phyloP scores from a whole-genome alignment of 2,329 filamentous ascomycete genomes.

The Penicillium sp. region DNA sequence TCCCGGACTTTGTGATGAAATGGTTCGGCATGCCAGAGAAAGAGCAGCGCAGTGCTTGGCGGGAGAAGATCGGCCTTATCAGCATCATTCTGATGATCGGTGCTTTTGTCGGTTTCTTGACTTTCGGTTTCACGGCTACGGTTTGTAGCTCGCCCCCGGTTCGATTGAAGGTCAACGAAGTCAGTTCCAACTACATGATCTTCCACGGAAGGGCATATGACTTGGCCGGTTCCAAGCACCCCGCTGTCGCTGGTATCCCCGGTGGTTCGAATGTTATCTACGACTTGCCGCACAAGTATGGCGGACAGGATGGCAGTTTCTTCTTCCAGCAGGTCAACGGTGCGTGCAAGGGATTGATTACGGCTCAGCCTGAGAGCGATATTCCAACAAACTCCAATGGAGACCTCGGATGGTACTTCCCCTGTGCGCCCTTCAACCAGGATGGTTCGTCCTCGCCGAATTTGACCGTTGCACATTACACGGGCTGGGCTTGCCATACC shows the following conservation, averaged over 20 bases:
- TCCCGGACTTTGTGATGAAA: conserved; percentile 76
- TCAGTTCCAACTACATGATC: conserved; percentile 84
- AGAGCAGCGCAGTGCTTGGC: conserved; percentile 88
- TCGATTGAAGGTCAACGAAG: conserved; percentile 78
- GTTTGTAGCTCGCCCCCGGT: conserved; percentile 75
- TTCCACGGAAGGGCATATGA: conserved; percentile 93
- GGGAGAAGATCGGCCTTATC: conserved; percentile 96
- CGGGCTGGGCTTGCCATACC: conserved; percentile 88
- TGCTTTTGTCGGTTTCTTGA: conserved; percentile 87
- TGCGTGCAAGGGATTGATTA: conserved; percentile 90
- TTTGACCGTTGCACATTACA: conserved; percentile 69
- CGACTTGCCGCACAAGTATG: conserved; percentile 77
- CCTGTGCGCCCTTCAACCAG: conserved; percentile 87
- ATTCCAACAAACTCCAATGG: conserved; percentile 72
- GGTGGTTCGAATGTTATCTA: conserved; percentile 76
- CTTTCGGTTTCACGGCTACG: conserved; percentile 88
- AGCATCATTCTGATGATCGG: conserved; percentile 90
- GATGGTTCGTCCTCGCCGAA: conserved; percentile 84
- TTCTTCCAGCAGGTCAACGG: conserved; percentile 98
- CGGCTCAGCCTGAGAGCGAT: conserved; percentile 58
- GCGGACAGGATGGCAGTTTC: conserved; percentile 92
- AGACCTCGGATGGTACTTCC: conserved; percentile 95
- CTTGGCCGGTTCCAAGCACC: conserved; percentile 73
- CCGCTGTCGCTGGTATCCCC: conserved; percentile 75
- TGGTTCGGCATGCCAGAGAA: conserved; percentile 84